A percentile compares a stretch with the other conserved stretches of the same genome.
These are phyloP conservation scores for California macrophylla DNA, from an alignment of 441 rosid species.

Conservation along the genomic window DNA sequence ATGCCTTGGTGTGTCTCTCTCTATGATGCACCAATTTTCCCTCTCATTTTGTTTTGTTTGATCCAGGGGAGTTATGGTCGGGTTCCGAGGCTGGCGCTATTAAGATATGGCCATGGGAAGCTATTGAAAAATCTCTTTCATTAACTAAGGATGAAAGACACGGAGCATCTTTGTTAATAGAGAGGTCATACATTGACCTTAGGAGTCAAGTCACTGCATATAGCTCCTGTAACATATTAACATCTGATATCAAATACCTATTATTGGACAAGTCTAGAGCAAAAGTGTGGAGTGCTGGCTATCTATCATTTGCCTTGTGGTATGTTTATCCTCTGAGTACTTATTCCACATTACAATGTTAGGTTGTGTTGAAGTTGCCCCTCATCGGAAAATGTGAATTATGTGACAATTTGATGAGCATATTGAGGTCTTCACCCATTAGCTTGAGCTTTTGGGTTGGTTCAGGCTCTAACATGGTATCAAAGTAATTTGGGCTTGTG, in stretches of 20 bases:
- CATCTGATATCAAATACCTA: constrained; percentile 45
- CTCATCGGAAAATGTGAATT: too few relatives aligned
- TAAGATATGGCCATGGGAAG: constrained; percentile 59
- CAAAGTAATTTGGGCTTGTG: too few relatives aligned
- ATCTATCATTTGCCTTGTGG: constrained; percentile 49
- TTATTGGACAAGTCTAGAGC: constrained; percentile 46
- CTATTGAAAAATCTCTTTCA: constrained; percentile 39
- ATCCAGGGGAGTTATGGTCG: constrained; percentile 61
- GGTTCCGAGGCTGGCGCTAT: constrained; percentile 61
- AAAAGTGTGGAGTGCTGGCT: constrained; percentile 55
- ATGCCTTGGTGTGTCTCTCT: too few relatives aligned
- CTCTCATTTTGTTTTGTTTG: constrained; percentile 13
- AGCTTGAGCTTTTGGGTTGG: too few relatives aligned
- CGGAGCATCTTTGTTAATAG: constrained; percentile 36
- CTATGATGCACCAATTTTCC: neutral
- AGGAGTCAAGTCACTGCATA: constrained; percentile 34
- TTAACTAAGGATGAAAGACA: constrained; percentile 32
- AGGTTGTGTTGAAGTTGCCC: too few relatives aligned
- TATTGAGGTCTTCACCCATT: too few relatives aligned
- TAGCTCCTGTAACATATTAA: constrained; percentile 39
- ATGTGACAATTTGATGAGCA: too few relatives aligned
- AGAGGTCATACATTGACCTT: constrained; percentile 56
- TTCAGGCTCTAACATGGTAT: too few relatives aligned
- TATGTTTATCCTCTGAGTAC: constrained; percentile 20
- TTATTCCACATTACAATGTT: neutral